Percentiles rank a stretch among this genome's conserved stretches.
phyloP scores from a whole-genome alignment of 2,329 filamentous ascomycete species.

The Penicillium polonicum region DNA sequence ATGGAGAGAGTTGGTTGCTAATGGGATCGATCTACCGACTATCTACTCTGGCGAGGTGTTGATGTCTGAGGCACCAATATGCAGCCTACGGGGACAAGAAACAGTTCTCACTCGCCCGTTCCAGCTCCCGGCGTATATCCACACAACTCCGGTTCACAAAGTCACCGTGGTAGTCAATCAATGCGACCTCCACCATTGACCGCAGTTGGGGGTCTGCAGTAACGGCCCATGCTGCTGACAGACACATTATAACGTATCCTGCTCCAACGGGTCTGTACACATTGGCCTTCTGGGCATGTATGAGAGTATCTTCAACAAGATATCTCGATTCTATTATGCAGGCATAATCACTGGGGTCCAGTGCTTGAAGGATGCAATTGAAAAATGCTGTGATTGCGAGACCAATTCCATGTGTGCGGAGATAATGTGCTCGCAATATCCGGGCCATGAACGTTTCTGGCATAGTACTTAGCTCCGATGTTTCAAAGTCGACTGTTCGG shows the following conservation, averaged over 20 bases:
- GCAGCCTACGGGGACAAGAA: no score
- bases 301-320: slow-evolving; percentile 29
- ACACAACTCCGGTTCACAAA: slow-evolving; percentile 11
- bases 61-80: no score
- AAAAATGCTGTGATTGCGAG: slow-evolving; percentile 34
- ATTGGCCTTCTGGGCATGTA: slow-evolving; percentile 26
- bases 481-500: slow-evolving; percentile 14
- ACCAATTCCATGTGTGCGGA: slow-evolving; percentile 35
- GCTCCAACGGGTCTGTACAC: slow-evolving; percentile 36
- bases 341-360: slow-evolving; percentile 24
- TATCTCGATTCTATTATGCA: slow-evolving; percentile 21
- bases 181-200: slow-evolving; percentile 12
- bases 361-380: slow-evolving; percentile 33
- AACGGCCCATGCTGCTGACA: slow-evolving; percentile 28
- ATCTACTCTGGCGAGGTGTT: no score
- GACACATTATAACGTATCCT: slow-evolving; percentile 30
- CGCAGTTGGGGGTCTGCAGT: slow-evolving; percentile 22
- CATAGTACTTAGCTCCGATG: slow-evolving; percentile 1
- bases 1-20: no score
- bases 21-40: no score
- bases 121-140: slow-evolving; percentile 5
- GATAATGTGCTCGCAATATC: slow-evolving; percentile 31
- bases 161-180: slow-evolving; percentile 29
- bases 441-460: slow-evolving; percentile 2
- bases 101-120: slow-evolving; percentile 6